A percentile compares a stretch with the other conserved stretches of the same genome.
Conservation (phyloP, 2,329 filamentous ascomycete species). For the Harringtonia lauricola region DNA sequence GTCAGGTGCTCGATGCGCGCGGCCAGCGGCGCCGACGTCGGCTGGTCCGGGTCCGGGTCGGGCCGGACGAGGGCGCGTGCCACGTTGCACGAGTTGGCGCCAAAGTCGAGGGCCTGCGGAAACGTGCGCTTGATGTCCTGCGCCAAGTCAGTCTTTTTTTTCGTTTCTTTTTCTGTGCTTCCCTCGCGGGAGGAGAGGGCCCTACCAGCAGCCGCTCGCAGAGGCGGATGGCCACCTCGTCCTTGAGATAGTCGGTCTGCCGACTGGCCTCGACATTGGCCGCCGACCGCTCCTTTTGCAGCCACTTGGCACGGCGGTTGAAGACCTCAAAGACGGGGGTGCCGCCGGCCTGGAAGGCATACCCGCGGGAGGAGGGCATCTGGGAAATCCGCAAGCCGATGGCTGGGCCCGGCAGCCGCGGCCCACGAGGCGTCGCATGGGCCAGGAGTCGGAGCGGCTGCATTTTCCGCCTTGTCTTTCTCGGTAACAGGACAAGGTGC, state of each 20-base stretch:
- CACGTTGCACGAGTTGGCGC: slow-evolving; percentile 92
- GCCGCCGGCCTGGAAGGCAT: slow-evolving; percentile 69
- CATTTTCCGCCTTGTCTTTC: slow-evolving; percentile 1
- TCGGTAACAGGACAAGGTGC: too few species aligned
- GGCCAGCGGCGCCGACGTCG: slow-evolving; percentile 54
- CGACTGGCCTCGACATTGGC: slow-evolving; percentile 58
- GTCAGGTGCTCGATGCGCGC: slow-evolving; percentile 63
- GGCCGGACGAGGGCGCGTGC: slow-evolving; percentile 66
- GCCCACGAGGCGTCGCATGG: slow-evolving; percentile 2
- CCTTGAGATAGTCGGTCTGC: slow-evolving; percentile 82
- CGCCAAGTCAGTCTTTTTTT: too few species aligned
- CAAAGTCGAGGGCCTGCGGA: slow-evolving; percentile 76
- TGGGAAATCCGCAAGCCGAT: too few species aligned
- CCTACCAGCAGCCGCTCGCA: slow-evolving; percentile 71
- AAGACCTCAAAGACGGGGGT: slow-evolving; percentile 81
- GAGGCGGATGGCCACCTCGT: slow-evolving; percentile 77
- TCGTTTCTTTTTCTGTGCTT: too few species aligned
- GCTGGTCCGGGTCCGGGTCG: slow-evolving; percentile 51
- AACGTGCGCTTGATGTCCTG: slow-evolving; percentile 90
- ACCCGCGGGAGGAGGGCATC: slow-evolving; percentile 34
- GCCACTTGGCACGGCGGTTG: slow-evolving; percentile 75
- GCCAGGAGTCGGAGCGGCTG: slow-evolving; percentile 5
- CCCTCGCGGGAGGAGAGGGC: too few species aligned
- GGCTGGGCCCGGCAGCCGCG: neutral
- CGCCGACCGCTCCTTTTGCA: slow-evolving; percentile 84